Percentiles rank a stretch among this genome's conserved stretches.
Conservation (phyloP, 2,329 filamentous ascomycete genomes). For the Colletotrichum lini region DNA sequence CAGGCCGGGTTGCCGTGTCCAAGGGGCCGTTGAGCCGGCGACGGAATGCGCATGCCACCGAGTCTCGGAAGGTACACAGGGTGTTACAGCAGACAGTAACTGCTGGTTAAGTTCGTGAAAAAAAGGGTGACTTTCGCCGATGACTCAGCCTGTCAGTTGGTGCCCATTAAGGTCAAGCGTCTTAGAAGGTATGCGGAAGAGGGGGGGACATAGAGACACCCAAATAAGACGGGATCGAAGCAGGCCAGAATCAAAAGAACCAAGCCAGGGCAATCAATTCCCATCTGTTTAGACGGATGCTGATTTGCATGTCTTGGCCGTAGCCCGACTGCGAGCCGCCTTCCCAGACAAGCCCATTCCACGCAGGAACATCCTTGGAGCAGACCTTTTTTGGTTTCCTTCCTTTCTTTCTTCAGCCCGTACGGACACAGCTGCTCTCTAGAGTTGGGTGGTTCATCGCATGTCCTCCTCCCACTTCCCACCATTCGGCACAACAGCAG, state of each 20-base stretch:
- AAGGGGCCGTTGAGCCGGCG: background rate
- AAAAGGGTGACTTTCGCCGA: background rate
- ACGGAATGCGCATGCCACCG: constrained; percentile 6
- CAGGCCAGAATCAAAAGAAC: constrained; percentile 2
- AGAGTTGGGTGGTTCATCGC: constrained; percentile 27
- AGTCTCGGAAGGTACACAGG: constrained; percentile 6
- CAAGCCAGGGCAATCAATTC: constrained; percentile 26
- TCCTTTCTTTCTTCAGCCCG: constrained; percentile 27
- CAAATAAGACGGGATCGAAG: background rate
- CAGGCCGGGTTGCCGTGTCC: background rate
- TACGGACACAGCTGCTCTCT: background rate
- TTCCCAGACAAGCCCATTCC: constrained; percentile 26
- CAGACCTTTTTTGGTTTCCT: background rate
- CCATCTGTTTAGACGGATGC: constrained; percentile 11
- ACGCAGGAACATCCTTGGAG: constrained; percentile 36
- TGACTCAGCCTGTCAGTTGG: too few relatives aligned
- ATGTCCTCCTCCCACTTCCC: constrained; percentile 1
- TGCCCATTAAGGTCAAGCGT: background rate
- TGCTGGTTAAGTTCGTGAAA: too few relatives aligned
- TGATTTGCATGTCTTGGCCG: constrained; percentile 29
- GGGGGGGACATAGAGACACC: background rate
- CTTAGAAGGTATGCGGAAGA: constrained; percentile 12
- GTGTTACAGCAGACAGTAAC: too few relatives aligned
- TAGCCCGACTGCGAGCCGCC: constrained; percentile 5
- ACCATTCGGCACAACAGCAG: background rate